Evolutionary conservation across 2,329 filamentous ascomycete genomes (phyloP), one percentile per base, ranked within the genome.

Genomic region (Colletotrichum graminicola): DNA sequence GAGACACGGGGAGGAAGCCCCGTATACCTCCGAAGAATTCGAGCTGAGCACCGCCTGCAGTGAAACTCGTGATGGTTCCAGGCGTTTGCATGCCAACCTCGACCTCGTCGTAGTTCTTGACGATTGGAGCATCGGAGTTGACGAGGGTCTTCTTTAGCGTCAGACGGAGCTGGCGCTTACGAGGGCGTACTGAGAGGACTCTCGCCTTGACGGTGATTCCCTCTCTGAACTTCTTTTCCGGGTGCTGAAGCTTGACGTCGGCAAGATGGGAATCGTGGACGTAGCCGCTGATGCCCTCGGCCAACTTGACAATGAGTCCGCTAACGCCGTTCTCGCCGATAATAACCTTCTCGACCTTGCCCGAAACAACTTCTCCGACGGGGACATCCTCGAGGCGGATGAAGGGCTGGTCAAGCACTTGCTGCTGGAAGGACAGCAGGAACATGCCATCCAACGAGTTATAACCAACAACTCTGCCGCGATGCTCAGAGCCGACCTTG

Each of bases 121-220:
- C 92, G 12, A 93, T 88, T n/a, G 90, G 85, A 0, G 91, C 88
- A 67, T 98, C 95, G 0, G 94, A 96, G 81, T 98, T 97, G 75
- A 99, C 90, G 23, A 99, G 85, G 1, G 93, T 93, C 84, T 98
- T 99, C 86, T 98, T 99, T 75, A 99, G 81, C 0, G 96, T 98
- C 74, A 99, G 86, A 41, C 93, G 92, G 75, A 98, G 88, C 78
- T 94, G 92, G 70, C 91, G 91, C 82, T 92, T 95, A 62, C 89
- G 87, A 2, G 89, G 82, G 76, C 98, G 90, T 21, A 91, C 92
- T 0, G 94, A 97, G 36, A 99, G 83, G 34, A 99, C 93, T 72
- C 95, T 89, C 26, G 93, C 93, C 75, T 93, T 97, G 73, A 99
- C 91, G 63, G 92, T 89, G 80, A 93, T 89, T 1, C 94, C 94